Evolutionary conservation across 2,329 filamentous ascomycete genomes (phyloP).

Genomic region (Xylariaceae sp.): DNA sequence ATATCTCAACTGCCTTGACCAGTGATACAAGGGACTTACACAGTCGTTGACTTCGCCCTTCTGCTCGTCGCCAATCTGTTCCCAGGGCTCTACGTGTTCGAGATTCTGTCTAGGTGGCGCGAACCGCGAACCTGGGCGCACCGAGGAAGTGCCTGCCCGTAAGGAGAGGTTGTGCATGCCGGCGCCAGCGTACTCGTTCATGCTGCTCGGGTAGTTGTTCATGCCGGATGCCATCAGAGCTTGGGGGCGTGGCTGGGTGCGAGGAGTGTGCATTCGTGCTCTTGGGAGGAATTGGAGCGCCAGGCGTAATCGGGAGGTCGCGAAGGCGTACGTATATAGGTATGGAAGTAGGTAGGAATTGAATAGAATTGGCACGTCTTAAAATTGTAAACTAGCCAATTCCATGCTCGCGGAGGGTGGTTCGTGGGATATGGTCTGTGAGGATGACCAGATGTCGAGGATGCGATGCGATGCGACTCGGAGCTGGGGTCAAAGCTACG

Average conservation of each 20-base stretch:
- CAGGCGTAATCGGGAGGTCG: too few species aligned
- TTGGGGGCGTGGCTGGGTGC: slow-evolving; percentile 1
- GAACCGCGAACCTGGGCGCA: slow-evolving; percentile 29
- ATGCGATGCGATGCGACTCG: too few species aligned
- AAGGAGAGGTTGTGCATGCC: slow-evolving; percentile 28
- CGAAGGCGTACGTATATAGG: too few species aligned
- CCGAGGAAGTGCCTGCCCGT: slow-evolving; percentile 25
- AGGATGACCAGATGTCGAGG: too few species aligned
- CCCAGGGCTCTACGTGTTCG: slow-evolving; percentile 32
- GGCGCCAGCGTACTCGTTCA: slow-evolving; percentile 31
- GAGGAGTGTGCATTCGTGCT: not conserved
- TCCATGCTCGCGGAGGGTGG: too few species aligned
- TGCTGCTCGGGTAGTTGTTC: slow-evolving; percentile 31
- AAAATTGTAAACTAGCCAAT: too few species aligned
- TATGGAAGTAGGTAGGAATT: too few species aligned
- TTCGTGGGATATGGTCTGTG: too few species aligned
- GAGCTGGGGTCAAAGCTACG: too few species aligned
- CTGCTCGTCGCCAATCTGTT: slow-evolving; percentile 77
- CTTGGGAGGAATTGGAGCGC: not conserved
- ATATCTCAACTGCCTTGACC: not conserved
- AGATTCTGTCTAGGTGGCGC: slow-evolving; percentile 30
- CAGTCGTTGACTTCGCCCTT: slow-evolving; percentile 91
- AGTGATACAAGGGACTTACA: slow-evolving; percentile 51
- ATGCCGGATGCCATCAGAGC: slow-evolving; percentile 25
- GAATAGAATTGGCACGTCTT: too few species aligned